Conservation (phyloP, 257 asterid genomes). For the Solanum pimpinellifolium region DNA sequence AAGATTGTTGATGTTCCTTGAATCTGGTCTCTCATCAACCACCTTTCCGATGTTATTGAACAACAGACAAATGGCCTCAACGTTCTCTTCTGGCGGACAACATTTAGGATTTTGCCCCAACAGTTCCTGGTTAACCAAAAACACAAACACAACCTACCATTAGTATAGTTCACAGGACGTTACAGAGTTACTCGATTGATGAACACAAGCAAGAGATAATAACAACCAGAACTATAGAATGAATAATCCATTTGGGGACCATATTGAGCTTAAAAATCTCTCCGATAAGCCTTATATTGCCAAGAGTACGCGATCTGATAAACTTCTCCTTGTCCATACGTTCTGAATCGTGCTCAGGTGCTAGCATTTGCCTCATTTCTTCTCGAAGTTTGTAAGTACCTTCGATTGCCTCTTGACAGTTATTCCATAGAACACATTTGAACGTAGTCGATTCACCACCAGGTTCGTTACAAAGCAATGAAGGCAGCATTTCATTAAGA, state of each 20-base stretch:
- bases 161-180: too few species aligned
- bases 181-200: too few species aligned
- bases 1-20: constrained; percentile 51
- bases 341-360: constrained; percentile 73
- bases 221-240: too few species aligned
- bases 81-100: too few species aligned
- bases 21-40: constrained; percentile 68
- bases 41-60: constrained; percentile 23
- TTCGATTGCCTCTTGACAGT: constrained; percentile 86
- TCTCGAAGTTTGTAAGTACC: constrained; percentile 70
- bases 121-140: too few species aligned
- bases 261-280: constrained; percentile 93
- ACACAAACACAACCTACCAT: too few species aligned
- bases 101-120: too few species aligned
- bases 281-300: constrained; percentile 83
- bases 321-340: constrained; percentile 80
- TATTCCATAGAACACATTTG: constrained; percentile 61
- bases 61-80: constrained; percentile 74
- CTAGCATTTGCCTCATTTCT: constrained; percentile 68
- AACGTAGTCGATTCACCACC: constrained; percentile 83
- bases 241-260: constrained; percentile 66
- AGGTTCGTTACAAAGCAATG: constrained; percentile 82
- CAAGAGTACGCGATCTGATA: constrained; percentile 78
- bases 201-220: too few species aligned
- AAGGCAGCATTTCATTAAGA: constrained; percentile 67